These are phyloP conservation scores for Arabidopsis lyrata DNA, from an alignment of 441 rosid species.

Conservation along the genomic window DNA sequence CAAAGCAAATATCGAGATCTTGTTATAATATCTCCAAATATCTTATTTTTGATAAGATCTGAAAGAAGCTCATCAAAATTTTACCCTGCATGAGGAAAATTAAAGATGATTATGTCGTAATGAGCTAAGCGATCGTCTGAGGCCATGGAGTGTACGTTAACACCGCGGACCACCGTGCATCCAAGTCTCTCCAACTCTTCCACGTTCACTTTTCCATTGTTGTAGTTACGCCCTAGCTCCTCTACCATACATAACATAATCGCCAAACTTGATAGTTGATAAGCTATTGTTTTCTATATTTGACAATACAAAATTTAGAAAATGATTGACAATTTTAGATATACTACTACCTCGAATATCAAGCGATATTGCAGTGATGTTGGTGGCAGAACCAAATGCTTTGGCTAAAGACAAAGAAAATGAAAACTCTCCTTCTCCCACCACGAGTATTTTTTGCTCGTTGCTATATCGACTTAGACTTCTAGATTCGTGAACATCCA, in stretches of 20 bases:
- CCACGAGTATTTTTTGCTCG: constrained; percentile 40
- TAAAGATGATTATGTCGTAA: constrained; percentile 52
- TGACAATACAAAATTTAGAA: not conserved
- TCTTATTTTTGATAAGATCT: not conserved
- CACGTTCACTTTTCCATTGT: constrained; percentile 41
- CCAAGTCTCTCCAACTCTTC: constrained; percentile 43
- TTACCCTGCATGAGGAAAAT: constrained; percentile 51
- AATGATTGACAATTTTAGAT: not conserved
- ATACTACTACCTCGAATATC: constrained; percentile 20
- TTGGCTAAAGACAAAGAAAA: constrained; percentile 47
- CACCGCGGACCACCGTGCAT: constrained; percentile 50
- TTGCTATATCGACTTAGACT: not conserved
- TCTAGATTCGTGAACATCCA: not conserved
- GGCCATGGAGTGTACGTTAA: constrained; percentile 47
- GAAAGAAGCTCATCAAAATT: not conserved
- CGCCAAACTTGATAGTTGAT: not conserved
- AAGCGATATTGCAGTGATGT: constrained; percentile 45
- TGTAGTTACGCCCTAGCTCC: constrained; percentile 27
- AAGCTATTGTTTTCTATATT: not conserved
- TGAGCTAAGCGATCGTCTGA: not conserved
- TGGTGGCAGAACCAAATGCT: constrained; percentile 38
- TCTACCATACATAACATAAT: constrained; percentile 18
- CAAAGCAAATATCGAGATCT: not conserved
- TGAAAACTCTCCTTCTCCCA: constrained; percentile 50
- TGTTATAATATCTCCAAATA: not conserved